Percentiles rank a stretch among this genome's conserved stretches.
Conservation (phyloP, 2,329 filamentous ascomycete genomes). For the Fusarium sororula region DNA sequence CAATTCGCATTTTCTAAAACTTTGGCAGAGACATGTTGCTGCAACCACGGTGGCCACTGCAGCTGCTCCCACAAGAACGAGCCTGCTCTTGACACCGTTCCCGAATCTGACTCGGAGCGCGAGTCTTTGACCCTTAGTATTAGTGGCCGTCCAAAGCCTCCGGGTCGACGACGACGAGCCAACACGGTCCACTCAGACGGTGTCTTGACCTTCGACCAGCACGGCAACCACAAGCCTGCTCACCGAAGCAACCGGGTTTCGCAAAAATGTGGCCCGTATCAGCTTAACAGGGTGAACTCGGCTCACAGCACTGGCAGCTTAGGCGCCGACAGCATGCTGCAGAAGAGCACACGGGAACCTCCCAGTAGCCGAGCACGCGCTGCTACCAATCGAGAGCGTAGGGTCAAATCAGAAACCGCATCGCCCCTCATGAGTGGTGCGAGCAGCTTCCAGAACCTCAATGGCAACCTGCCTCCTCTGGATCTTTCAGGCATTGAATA, state of each 20-base stretch:
- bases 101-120: conserved; percentile 69
- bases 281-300: conserved; percentile 66
- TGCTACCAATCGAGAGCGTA: conserved; percentile 57
- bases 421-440: conserved; percentile 65
- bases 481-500: conserved; percentile 67
- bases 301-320: conserved; percentile 63
- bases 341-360: conserved; percentile 49
- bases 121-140: conserved; percentile 46
- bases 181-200: conserved; percentile 71
- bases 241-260: conserved; percentile 69
- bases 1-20: conserved; percentile 27
- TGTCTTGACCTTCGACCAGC: conserved; percentile 67
- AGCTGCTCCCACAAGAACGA: conserved; percentile 73
- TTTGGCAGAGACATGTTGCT: conserved; percentile 70
- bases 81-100: conserved; percentile 66
- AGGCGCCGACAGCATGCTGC: conserved; percentile 53
- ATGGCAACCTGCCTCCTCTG: conserved; percentile 63
- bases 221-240: conserved; percentile 70
- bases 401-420: conserved; percentile 68
- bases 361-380: conserved; percentile 48
- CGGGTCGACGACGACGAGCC: conserved; percentile 63
- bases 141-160: conserved; percentile 52
- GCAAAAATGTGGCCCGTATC: conserved; percentile 71
- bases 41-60: conserved; percentile 74
- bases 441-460: conserved; percentile 61